Conservation (phyloP, 2,329 filamentous ascomycete genomes). For the Nemania diffusa region DNA sequence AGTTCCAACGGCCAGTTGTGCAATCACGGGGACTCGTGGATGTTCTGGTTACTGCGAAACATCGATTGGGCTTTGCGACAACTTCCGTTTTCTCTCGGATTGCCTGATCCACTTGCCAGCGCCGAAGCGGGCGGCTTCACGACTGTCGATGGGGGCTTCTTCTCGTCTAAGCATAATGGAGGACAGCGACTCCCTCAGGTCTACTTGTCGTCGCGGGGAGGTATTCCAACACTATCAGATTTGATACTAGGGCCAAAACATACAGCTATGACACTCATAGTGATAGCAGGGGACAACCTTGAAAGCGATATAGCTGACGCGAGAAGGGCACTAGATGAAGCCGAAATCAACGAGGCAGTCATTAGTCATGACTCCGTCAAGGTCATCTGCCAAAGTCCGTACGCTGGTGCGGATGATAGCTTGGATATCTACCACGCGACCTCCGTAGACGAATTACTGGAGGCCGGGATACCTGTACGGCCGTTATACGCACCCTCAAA, state of each 20-base stretch:
- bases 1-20: slow-evolving; percentile 40
- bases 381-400: slow-evolving; percentile 24
- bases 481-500: slow-evolving; percentile 33
- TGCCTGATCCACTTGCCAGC: slow-evolving; percentile 25
- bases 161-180: slow-evolving; percentile 34
- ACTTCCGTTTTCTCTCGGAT: slow-evolving; percentile 30
- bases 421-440: slow-evolving; percentile 36
- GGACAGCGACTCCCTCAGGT: slow-evolving; percentile 42
- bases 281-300: slow-evolving; percentile 24
- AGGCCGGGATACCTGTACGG: slow-evolving; percentile 19
- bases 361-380: slow-evolving; percentile 36
- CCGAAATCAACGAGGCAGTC: slow-evolving; percentile 20
- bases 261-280: slow-evolving; percentile 38
- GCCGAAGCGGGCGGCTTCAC: slow-evolving; percentile 37
- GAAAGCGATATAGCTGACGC: slow-evolving; percentile 26
- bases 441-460: slow-evolving; percentile 22
- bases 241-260: slow-evolving; percentile 29
- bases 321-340: slow-evolving; percentile 24
- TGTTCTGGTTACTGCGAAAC: slow-evolving; percentile 38
- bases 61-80: slow-evolving; percentile 29
- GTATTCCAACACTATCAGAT: slow-evolving; percentile 37
- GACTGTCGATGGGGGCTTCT: slow-evolving; percentile 37
- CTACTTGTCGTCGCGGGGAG: slow-evolving; percentile 32
- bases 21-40: slow-evolving; percentile 38
- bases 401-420: not conserved